Conservation (phyloP, 768 basidiomycete species). For the Pleurotus tuoliensis region DNA sequence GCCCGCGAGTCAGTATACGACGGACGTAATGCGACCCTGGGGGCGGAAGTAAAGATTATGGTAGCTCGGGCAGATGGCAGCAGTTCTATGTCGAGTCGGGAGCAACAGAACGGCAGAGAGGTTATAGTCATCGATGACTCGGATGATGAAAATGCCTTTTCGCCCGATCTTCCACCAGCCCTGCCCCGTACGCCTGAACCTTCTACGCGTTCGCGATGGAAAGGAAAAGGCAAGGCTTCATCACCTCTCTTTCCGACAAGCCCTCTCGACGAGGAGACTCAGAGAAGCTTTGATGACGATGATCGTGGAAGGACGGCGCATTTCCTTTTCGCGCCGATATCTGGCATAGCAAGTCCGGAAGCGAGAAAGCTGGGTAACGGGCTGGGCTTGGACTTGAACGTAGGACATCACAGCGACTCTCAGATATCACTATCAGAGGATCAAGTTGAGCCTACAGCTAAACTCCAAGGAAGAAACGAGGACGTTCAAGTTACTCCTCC, state of each 20-base stretch:
- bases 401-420: no score
- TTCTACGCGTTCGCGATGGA: neutral
- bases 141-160: neutral
- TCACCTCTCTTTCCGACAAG: slow-evolving; percentile 20
- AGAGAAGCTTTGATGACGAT: slow-evolving; percentile 35
- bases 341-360: slow-evolving; percentile 21
- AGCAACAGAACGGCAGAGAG: slow-evolving; percentile 12
- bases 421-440: no score
- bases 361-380: neutral
- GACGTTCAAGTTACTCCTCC: no score
- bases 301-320: slow-evolving; percentile 57
- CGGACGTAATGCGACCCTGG: neutral
- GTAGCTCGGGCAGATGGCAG: neutral
- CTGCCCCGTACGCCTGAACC: neutral
- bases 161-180: neutral
- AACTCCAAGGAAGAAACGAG: no score
- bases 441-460: no score
- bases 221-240: slow-evolving; percentile 15
- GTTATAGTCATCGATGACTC: slow-evolving; percentile 9
- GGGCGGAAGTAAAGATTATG: neutral
- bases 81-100: neutral
- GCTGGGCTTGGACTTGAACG: neutral
- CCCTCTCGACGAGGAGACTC: slow-evolving; percentile 23
- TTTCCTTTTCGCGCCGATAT: slow-evolving; percentile 43
- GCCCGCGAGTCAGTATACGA: slow-evolving; percentile 16